phyloP scores from a whole-genome alignment of 2,329 filamentous ascomycete species.

The Claviceps fusiformis region DNA sequence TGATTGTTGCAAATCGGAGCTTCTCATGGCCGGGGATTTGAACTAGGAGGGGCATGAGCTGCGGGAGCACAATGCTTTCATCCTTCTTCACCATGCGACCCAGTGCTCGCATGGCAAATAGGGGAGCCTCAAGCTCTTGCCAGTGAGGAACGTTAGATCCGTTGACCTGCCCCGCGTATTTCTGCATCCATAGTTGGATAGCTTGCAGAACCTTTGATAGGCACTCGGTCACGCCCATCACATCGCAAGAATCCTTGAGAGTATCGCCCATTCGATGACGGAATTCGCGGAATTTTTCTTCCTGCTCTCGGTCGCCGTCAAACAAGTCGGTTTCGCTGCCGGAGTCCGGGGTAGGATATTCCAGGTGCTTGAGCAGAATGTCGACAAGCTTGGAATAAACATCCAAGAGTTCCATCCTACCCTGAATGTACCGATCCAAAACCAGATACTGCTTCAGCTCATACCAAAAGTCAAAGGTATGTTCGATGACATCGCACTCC shows the following conservation, averaged over 20 bases:
- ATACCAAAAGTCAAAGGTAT: constrained; percentile 97
- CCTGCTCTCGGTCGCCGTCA: constrained; percentile 86
- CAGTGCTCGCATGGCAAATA: constrained; percentile 93
- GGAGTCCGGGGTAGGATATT: constrained; percentile 68
- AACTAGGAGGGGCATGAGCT: constrained; percentile 84
- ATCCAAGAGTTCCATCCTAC: constrained; percentile 62
- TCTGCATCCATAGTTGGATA: constrained; percentile 79
- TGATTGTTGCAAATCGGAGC: constrained; percentile 94
- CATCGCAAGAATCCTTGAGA: constrained; percentile 90
- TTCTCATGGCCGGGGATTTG: constrained; percentile 95
- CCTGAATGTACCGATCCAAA: constrained; percentile 75
- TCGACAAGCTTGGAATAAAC: constrained; percentile 85
- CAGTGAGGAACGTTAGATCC: constrained; percentile 73
- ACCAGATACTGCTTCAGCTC: constrained; percentile 95
- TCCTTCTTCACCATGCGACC: constrained; percentile 89
- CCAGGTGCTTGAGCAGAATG: constrained; percentile 78
- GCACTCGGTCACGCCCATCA: constrained; percentile 86
- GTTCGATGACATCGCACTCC: constrained; percentile 80
- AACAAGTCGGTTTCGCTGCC: constrained; percentile 73
- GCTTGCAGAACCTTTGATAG: constrained; percentile 75
- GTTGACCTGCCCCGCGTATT: constrained; percentile 63
- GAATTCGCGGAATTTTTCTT: constrained; percentile 95
- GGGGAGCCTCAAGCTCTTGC: constrained; percentile 88
- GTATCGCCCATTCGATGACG: constrained; percentile 96
- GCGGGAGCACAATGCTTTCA: constrained; percentile 74